A percentile compares a stretch with the other conserved stretches of the same genome.
These are phyloP conservation scores for Carex cristatella DNA, from an alignment of 176 grass and related monocot genomes.

Conservation along the genomic window DNA sequence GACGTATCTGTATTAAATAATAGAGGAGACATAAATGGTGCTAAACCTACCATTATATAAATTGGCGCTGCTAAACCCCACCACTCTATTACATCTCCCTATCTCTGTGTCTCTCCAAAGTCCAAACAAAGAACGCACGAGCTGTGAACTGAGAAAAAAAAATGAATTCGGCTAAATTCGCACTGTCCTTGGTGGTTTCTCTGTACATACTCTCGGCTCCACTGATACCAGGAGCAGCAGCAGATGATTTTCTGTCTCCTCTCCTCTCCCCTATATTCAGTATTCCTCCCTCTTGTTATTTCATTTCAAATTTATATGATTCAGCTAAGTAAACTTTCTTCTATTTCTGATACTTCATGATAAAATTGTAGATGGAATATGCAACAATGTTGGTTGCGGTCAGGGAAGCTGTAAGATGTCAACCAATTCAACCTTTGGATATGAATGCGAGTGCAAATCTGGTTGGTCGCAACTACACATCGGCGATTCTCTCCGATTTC, in stretches of 20 bases:
- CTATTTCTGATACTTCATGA: background rate
- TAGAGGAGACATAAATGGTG: no score
- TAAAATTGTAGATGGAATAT: conserved; percentile 38
- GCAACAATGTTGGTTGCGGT: conserved; percentile 56
- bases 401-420: conserved; percentile 62
- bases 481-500: conserved; percentile 51
- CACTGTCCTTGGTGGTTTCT: conserved; percentile 9
- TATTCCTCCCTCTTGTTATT: conserved; percentile 9
- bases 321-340: background rate
- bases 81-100: background rate
- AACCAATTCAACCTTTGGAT: conserved; percentile 36
- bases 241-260: conserved; percentile 66
- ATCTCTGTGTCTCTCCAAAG: background rate
- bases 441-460: conserved; percentile 55
- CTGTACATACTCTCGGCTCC: conserved; percentile 19
- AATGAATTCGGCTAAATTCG: conserved; percentile 18
- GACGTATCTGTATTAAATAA: no score
- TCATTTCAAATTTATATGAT: background rate
- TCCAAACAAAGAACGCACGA: background rate
- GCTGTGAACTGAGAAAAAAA: background rate
- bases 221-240: conserved; percentile 1
- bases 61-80: background rate
- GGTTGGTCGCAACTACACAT: conserved; percentile 79
- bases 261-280: conserved; percentile 55
- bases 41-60: background rate